Evolutionary conservation across 129 eudicot genomes (phyloP).

Genomic region (Centrapalus pauciflorus): DNA sequence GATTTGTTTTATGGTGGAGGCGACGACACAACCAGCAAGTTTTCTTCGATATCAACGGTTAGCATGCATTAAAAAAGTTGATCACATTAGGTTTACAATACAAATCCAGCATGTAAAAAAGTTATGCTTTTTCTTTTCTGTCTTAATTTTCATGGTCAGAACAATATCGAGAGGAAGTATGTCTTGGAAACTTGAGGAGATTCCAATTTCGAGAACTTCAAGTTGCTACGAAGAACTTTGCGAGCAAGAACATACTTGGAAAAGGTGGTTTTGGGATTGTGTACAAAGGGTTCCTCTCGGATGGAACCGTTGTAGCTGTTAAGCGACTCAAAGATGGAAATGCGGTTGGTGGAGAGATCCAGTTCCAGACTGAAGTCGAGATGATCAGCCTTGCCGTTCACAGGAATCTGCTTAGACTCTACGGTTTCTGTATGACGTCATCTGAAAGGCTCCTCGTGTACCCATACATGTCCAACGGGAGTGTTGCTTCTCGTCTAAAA

Average conservation of each 20-base stretch:
- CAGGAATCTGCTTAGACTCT: conserved; percentile 78
- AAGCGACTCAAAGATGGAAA: conserved; percentile 82
- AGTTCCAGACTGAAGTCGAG: conserved; percentile 94
- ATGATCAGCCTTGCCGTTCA: conserved; percentile 98
- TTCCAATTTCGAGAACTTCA: conserved; percentile 84
- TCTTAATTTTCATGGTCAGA: conserved; percentile 38
- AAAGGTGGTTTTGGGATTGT: conserved; percentile 94
- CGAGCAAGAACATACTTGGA: conserved; percentile 83
- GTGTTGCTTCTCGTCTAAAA: conserved; percentile 97
- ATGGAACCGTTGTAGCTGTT: conserved; percentile 91
- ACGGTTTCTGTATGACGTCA: conserved; percentile 79
- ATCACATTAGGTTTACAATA: background rate
- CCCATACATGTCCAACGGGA: conserved; percentile 96
- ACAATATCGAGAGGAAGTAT: conserved; percentile 74
- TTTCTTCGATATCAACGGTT: conserved; percentile 76
- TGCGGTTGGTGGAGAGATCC: conserved; percentile 78
- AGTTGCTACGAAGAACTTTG: conserved; percentile 75
- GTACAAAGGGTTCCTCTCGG: conserved; percentile 75
- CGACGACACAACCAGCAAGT: conserved; percentile 78
- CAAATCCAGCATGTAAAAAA: background rate
- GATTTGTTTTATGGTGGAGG: conserved; percentile 81
- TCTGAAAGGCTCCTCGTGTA: conserved; percentile 75
- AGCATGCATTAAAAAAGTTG: conserved; percentile 7
- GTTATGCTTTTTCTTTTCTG: background rate
- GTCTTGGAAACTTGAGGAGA: conserved; percentile 79